Evolutionary conservation across 305 asterid genomes (phyloP).

Genomic region (Plantago rigida): DNA sequence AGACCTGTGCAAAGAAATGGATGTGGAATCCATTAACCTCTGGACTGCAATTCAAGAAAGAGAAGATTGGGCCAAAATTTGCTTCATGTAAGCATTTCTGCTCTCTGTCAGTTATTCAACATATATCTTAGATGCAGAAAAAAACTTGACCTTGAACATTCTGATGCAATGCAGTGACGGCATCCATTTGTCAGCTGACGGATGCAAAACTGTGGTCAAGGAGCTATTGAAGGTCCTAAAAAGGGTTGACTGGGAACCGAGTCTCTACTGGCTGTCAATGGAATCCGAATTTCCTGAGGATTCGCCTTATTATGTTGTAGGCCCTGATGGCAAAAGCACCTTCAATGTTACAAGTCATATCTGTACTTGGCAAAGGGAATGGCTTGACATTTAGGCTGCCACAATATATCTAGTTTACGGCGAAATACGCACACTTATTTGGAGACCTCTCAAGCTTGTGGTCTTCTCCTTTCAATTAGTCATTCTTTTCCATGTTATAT

Average conservation of each 20-base stretch:
- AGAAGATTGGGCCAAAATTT: slow-evolving; percentile 39
- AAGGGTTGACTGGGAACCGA: slow-evolving; percentile 76
- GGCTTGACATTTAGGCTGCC: slow-evolving; percentile 23
- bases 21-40: slow-evolving; percentile 40
- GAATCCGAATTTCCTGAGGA: slow-evolving; percentile 48
- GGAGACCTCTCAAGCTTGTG: background rate
- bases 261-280: slow-evolving; percentile 58
- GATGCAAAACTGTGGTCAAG: slow-evolving; percentile 52
- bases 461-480: too few relatives aligned
- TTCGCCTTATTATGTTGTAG: slow-evolving; percentile 44
- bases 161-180: slow-evolving; percentile 46
- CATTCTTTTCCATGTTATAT: too few relatives aligned
- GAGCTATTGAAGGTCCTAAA: slow-evolving; percentile 59
- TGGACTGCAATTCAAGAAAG: slow-evolving; percentile 44
- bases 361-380: slow-evolving; percentile 32
- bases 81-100: slow-evolving; percentile 30
- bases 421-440: background rate
- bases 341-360: slow-evolving; percentile 26
- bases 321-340: slow-evolving; percentile 33
- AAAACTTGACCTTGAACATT: too few relatives aligned
- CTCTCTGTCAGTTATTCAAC: background rate
- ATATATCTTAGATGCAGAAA: too few relatives aligned
- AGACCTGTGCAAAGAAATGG: slow-evolving; percentile 34
- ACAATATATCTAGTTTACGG: background rate
- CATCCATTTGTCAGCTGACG: slow-evolving; percentile 56